A percentile compares a stretch with the other conserved stretches of the same genome.
Evolutionary conservation across 2,329 filamentous ascomycete genomes (phyloP).

Genomic region (Parastagonospora avenae): DNA sequence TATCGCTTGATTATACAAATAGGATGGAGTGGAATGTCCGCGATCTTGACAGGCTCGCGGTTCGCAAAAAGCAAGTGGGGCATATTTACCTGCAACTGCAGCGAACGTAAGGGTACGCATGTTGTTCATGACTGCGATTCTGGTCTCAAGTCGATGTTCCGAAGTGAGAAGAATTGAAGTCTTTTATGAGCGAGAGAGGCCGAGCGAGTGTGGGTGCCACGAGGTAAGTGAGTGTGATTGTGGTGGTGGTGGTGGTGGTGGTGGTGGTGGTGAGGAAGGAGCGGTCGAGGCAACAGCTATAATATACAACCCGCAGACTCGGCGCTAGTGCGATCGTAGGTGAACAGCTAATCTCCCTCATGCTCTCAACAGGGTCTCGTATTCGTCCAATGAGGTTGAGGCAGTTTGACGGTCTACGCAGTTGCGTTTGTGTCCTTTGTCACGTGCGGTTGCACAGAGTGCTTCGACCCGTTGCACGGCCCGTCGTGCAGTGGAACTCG

Average conservation of each 20-base stretch:
- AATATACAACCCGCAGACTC: background rate
- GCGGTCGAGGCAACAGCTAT: background rate
- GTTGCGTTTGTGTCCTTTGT: slow-evolving; percentile 11
- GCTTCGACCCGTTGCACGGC: slow-evolving; percentile 7
- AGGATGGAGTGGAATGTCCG: too few species aligned
- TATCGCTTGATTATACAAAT: too few species aligned
- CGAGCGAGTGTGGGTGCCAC: background rate
- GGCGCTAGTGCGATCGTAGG: background rate
- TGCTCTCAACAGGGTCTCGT: background rate
- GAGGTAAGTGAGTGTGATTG: background rate
- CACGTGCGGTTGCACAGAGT: background rate
- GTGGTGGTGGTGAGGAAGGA: background rate
- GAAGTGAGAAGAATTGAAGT: background rate
- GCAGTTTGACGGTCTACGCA: slow-evolving; percentile 10
- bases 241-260: background rate
- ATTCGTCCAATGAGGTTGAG: background rate
- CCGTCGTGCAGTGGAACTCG: background rate
- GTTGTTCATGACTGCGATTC: background rate
- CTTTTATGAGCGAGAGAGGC: background rate
- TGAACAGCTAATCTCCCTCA: slow-evolving; percentile 1
- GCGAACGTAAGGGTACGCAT: background rate
- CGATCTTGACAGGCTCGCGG: too few species aligned
- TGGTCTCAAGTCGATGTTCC: background rate
- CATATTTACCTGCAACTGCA: background rate
- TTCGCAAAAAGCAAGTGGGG: background rate